A percentile compares a stretch with the other conserved stretches of the same genome.
These are phyloP conservation scores for Fusarium annulatum DNA, from an alignment of 2,329 filamentous ascomycete genomes.

Conservation along the genomic window DNA sequence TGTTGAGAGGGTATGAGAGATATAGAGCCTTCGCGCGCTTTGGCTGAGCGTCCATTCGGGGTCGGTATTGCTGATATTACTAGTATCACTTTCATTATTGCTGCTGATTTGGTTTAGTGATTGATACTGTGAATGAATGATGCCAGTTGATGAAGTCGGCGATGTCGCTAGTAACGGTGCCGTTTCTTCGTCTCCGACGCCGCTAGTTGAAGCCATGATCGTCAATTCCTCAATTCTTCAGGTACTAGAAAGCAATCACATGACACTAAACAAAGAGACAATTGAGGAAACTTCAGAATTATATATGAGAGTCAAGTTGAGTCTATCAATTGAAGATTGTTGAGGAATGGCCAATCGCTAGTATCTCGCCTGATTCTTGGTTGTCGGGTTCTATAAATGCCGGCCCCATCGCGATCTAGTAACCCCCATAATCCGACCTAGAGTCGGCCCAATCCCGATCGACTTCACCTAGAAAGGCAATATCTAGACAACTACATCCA, in stretches of 20 bases:
- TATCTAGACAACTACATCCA: not conserved
- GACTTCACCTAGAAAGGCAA: constrained; percentile 15
- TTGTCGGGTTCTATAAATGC: constrained; percentile 8
- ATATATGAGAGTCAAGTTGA: not conserved
- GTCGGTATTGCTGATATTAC: not conserved
- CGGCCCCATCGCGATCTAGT: constrained; percentile 1
- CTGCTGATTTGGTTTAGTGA: not conserved
- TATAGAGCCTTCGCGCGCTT: constrained; percentile 57
- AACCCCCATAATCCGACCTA: constrained; percentile 14
- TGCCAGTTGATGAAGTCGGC: not conserved
- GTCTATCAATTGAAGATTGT: not conserved
- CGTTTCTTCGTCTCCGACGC: constrained; percentile 29
- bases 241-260: not conserved
- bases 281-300: not conserved
- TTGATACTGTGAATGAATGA: constrained; percentile 2
- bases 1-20: constrained; percentile 70
- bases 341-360: not conserved
- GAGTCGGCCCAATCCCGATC: constrained; percentile 19
- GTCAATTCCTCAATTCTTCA: not conserved
- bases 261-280: not conserved
- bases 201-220: constrained; percentile 20
- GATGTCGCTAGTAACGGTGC: constrained; percentile 14
- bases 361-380: constrained; percentile 14
- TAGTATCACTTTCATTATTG: not conserved
- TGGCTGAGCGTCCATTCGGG: constrained; percentile 27